These are phyloP conservation scores for Tubosaeta brunneosetosa DNA, from an alignment of 768 basidiomycete genomes.

Conservation along the genomic window DNA sequence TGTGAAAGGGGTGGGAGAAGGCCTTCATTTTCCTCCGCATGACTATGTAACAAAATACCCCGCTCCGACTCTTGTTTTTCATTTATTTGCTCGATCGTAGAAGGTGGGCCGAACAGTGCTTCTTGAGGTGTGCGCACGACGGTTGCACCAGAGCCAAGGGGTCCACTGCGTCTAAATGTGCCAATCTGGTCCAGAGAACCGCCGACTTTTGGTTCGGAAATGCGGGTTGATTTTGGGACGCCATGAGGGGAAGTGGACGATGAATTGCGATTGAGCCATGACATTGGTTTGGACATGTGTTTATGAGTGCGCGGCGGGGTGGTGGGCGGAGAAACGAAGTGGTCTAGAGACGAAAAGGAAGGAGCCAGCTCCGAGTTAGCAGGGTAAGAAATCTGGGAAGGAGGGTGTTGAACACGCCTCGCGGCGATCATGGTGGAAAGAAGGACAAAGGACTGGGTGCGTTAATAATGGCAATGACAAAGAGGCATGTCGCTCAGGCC, in stretches of 20 bases:
- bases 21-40: constrained; percentile 13
- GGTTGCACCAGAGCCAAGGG: constrained; percentile 67
- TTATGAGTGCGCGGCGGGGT: constrained; percentile 30
- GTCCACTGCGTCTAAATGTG: constrained; percentile 36
- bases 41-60: constrained; percentile 5
- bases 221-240: constrained; percentile 37
- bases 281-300: constrained; percentile 39
- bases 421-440: constrained; percentile 24
- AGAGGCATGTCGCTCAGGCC: constrained; percentile 4
- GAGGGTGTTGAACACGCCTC: constrained; percentile 19
- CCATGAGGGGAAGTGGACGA: constrained; percentile 32
- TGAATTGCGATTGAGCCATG: constrained; percentile 39
- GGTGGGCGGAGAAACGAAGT: constrained; percentile 26
- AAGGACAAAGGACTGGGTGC: background rate
- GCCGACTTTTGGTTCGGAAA: constrained; percentile 41
- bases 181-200: constrained; percentile 30
- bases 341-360: constrained; percentile 11
- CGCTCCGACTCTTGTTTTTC: constrained; percentile 12
- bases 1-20: constrained; percentile 25
- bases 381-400: constrained; percentile 10
- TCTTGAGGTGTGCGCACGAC: constrained; percentile 80
- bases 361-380: constrained; percentile 27
- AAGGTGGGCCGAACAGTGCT: constrained; percentile 44
- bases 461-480: constrained; percentile 13
- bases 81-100: constrained; percentile 1